Percentiles rank a stretch among this genome's conserved stretches.
phyloP scores from a whole-genome alignment of 352 stramenopile genomes.

The Phytophthora kernoviae region DNA sequence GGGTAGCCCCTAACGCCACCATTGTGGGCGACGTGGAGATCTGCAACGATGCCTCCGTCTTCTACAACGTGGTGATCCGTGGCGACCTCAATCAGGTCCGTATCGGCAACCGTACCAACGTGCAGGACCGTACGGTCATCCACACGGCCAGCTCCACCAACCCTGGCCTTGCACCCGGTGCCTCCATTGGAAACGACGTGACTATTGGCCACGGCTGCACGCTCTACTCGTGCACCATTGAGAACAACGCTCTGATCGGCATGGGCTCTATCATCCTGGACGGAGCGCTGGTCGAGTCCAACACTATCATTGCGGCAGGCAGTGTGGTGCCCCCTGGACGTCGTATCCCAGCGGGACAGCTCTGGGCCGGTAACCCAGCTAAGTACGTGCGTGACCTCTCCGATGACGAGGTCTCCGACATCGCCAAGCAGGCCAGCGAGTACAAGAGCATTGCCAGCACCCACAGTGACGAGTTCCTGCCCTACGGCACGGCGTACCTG shows the following conservation, averaged over 20 bases:
- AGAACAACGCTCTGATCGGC: slow-evolving; percentile 96
- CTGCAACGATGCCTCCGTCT: slow-evolving; percentile 93
- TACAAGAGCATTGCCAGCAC: slow-evolving; percentile 86
- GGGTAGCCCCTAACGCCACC: slow-evolving; percentile 96
- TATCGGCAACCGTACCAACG: slow-evolving; percentile 96
- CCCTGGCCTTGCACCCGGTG: slow-evolving; percentile 78
- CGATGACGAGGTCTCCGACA: slow-evolving; percentile 92
- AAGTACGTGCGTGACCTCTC: slow-evolving; percentile 94
- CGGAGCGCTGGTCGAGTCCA: slow-evolving; percentile 91
- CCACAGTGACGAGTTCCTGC: slow-evolving; percentile 91
- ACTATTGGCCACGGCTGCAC: slow-evolving; percentile 95
- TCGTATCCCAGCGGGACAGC: slow-evolving; percentile 91
- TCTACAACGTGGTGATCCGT: slow-evolving; percentile 97
- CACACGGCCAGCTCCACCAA: slow-evolving; percentile 88
- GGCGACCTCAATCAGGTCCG: slow-evolving; percentile 92
- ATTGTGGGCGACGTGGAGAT: slow-evolving; percentile 97
- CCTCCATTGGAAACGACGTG: slow-evolving; percentile 95
- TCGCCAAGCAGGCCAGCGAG: slow-evolving; percentile 84
- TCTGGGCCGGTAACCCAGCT: slow-evolving; percentile 97
- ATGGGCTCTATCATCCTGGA: slow-evolving; percentile 96
- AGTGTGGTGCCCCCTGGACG: slow-evolving; percentile 92
- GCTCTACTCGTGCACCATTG: slow-evolving; percentile 96
- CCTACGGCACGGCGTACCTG: slow-evolving; percentile 89
- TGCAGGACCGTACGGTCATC: slow-evolving; percentile 97
- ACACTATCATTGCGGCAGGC: slow-evolving; percentile 95